Percentiles rank a stretch among this genome's conserved stretches.
phyloP scores from a whole-genome alignment of 2,329 filamentous ascomycete genomes.

The Ophiocordyceps unilateralis region DNA sequence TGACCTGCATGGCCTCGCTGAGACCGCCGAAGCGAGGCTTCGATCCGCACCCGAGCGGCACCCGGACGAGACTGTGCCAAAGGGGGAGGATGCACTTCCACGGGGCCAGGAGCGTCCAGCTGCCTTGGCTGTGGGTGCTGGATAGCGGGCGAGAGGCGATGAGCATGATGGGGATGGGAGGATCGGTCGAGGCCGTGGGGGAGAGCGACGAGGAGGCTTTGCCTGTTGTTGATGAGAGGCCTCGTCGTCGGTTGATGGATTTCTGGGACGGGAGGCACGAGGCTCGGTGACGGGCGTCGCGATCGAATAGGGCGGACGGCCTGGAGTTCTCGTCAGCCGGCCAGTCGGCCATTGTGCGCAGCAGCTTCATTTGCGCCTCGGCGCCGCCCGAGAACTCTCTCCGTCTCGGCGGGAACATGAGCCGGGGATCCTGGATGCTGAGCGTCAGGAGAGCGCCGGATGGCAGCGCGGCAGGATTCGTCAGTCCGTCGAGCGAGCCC shows the following conservation, averaged over 20 bases:
- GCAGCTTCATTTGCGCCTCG: slow-evolving; percentile 23
- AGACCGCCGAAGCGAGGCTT: slow-evolving; percentile 73
- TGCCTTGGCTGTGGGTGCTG: slow-evolving; percentile 39
- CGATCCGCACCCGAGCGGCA: slow-evolving; percentile 59
- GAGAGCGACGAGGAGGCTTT: slow-evolving; percentile 30
- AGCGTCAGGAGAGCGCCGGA: slow-evolving; percentile 55
- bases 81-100: slow-evolving; percentile 78
- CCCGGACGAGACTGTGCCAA: slow-evolving; percentile 77
- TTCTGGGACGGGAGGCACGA: slow-evolving; percentile 58
- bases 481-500: slow-evolving; percentile 35
- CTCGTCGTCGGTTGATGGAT: slow-evolving; percentile 61
- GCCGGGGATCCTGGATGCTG: slow-evolving; percentile 58
- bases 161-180: slow-evolving; percentile 60
- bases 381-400: slow-evolving; percentile 23
- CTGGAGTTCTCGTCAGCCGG: slow-evolving; percentile 36
- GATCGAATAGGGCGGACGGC: slow-evolving; percentile 46
- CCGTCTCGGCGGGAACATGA: slow-evolving; percentile 55
- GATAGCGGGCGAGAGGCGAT: slow-evolving; percentile 37
- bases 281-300: slow-evolving; percentile 45
- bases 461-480: slow-evolving; percentile 54
- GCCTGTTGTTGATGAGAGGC: slow-evolving; percentile 40
- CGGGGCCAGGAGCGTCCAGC: slow-evolving; percentile 72
- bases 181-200: slow-evolving; percentile 47
- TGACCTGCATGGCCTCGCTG: slow-evolving; percentile 60
- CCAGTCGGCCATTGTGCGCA: slow-evolving; percentile 50